Evolutionary conservation across 2,329 filamentous ascomycete species (phyloP), one percentile per base, ranked within the genome.

Genomic region (Colletotrichum sp.): DNA sequence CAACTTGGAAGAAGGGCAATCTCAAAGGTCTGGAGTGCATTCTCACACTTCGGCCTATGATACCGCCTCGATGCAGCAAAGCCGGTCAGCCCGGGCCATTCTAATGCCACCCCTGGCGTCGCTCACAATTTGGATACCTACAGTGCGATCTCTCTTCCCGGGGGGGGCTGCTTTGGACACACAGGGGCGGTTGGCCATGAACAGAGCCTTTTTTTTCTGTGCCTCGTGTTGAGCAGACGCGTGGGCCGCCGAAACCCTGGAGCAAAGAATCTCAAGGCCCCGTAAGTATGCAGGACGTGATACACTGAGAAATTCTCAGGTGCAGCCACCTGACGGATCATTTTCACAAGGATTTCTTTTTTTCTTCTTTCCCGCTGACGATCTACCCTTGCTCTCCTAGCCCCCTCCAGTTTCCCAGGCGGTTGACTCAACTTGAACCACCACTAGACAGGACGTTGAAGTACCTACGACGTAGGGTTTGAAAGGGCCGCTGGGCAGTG

Each of bases 241-340:
- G 72, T 75, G 73, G 73, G 49, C 73, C 63, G 63, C 68, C n/a
- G 36, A 18, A 68, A 72, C 73, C 73, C 69, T 68, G 64, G 34
- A 44, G 69, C 34, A 21, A 63, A 73, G 70, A 72, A 73, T 36
- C 49, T 73, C 73, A 30, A 76, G 64, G 59, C 70, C 57, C 73
- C 73, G 36, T 76, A 21, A 67, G 59, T 44, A 68, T 76, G 70
- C 73, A 76, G 73, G 73, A 65, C 70, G 70, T 76, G 70, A 68
- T 63, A 76, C 73, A 73, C 44, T 59, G 69, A 68, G 64, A 72
- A 71, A 75, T 72, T 75, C 69, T 57, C 55, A 59, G 71, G 70
- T n/a, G 70, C 64, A 73, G 64, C 73, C 70, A 68, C 70, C 64
- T 76, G 64, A 75, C 57, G 32, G 44, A 64, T 24, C 24, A 24